A percentile compares a stretch with the other conserved stretches of the same genome.
Evolutionary conservation across 2,329 filamentous ascomycete genomes (phyloP).

Genomic region (Fusarium sacchari): DNA sequence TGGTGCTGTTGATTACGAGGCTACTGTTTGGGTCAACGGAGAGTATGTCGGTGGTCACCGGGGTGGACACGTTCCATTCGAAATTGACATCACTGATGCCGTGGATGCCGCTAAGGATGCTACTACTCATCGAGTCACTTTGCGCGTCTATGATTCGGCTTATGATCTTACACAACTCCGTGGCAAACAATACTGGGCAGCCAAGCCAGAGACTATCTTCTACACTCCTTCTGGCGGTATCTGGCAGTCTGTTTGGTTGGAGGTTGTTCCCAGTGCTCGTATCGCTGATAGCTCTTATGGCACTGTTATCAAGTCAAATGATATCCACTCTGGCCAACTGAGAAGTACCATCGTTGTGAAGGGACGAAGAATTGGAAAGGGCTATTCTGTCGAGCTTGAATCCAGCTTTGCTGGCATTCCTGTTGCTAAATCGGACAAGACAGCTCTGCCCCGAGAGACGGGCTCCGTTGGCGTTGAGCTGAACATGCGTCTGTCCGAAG

Average conservation of each 20-base stretch:
- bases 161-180: conserved; percentile 72
- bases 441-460: conserved; percentile 59
- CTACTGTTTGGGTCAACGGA: conserved; percentile 66
- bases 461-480: conserved; percentile 59
- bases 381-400: conserved; percentile 63
- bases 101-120: conserved; percentile 42
- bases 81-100: conserved; percentile 66
- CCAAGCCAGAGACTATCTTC: conserved; percentile 69
- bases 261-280: conserved; percentile 62
- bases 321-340: conserved; percentile 62
- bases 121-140: conserved; percentile 55
- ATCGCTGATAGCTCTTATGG: conserved; percentile 67
- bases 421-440: conserved; percentile 56
- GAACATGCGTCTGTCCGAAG: conserved; percentile 57
- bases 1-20: conserved; percentile 71
- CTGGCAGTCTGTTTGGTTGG: conserved; percentile 68
- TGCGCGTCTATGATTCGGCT: conserved; percentile 71
- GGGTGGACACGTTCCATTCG: conserved; percentile 68
- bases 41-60: conserved; percentile 63
- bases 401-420: conserved; percentile 59
- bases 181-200: conserved; percentile 74
- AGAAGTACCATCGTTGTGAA: conserved; percentile 61
- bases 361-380: conserved; percentile 58
- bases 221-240: conserved; percentile 68
- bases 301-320: conserved; percentile 65